Evolutionary conservation across 495 filamentous ascomycete genomes (phyloP).

Genomic region (Choiromyces venosus): DNA sequence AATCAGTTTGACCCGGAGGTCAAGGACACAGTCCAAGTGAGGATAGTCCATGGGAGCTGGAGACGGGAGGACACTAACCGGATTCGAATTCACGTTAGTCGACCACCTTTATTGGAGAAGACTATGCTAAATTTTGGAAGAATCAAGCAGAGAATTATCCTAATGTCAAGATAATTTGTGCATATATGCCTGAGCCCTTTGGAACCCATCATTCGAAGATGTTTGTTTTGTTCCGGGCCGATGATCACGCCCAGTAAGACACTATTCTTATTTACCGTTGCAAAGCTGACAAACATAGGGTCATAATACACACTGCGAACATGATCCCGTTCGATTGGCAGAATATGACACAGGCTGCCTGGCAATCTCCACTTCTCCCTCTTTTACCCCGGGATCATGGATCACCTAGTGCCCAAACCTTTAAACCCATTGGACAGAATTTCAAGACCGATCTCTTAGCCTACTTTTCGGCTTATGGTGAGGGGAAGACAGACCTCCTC

Average conservation of each 20-base stretch:
- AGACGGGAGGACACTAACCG: slow-evolving; percentile 62
- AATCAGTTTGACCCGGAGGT: slow-evolving; percentile 64
- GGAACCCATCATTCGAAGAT: slow-evolving; percentile 88
- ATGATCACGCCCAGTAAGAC: slow-evolving; percentile 63
- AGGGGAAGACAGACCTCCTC: slow-evolving; percentile 50
- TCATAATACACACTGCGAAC: slow-evolving; percentile 85
- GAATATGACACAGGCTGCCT: slow-evolving; percentile 80
- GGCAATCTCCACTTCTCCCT: slow-evolving; percentile 71
- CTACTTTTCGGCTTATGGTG: slow-evolving; percentile 67
- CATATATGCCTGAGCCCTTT: slow-evolving; percentile 79
- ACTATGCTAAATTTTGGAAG: slow-evolving; percentile 36
- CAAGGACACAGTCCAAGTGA: slow-evolving; percentile 57
- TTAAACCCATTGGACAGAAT: slow-evolving; percentile 56
- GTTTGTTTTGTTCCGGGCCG: slow-evolving; percentile 72
- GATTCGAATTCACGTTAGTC: slow-evolving; percentile 56
- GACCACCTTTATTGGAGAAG: not conserved
- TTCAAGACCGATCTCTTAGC: slow-evolving; percentile 73
- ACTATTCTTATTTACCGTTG: not conserved
- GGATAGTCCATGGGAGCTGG: slow-evolving; percentile 85
- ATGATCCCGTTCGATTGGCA: slow-evolving; percentile 81
- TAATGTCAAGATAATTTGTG: slow-evolving; percentile 66
- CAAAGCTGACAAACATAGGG: slow-evolving; percentile 38
- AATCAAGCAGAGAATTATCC: slow-evolving; percentile 55
- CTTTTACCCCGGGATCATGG: slow-evolving; percentile 19
- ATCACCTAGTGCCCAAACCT: slow-evolving; percentile 6